Base-by-base conservation (phyloP, 2,329 filamentous ascomycete species). In the Incumbomyces delicatus region DNA sequence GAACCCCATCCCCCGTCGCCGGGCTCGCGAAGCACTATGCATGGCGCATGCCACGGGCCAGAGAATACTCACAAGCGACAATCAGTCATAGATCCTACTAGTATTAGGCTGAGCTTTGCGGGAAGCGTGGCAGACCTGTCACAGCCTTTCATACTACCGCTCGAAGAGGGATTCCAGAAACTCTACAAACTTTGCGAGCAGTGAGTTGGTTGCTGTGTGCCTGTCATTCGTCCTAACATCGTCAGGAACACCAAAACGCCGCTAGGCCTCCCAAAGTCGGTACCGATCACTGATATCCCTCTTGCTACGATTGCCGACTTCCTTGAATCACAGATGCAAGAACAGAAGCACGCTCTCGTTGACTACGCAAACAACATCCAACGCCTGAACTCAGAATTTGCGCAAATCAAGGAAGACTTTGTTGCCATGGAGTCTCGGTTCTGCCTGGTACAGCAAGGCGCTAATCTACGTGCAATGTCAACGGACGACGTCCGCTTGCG, bases 101-200 rank as follows among this genome's bases (percentile, higher is more conserved):
- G 31, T 5, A 20, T 44, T 18, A 18, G 41, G 22, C 32, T 44
- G 6, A 44, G 41, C 41, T 44, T 44, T 16, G 32, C 14, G 6
- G 41, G 41, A 17, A 44, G 41, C 27, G 14, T 44, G 3, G 14
- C 30, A 11, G 32, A 35, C 17, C 16, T 35, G 6, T 33, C 30
- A 2, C 3, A 13, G 12, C 41, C 41, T 18, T 18, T 44, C 3
- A 17, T 27, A 3, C 10, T 41, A 7, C 38, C 38, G 29, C 31
- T 44, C 6, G 41, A 44, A n/a, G 17, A 35, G 22, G 41, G 41
- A 8, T 29, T 44, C 17, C 41, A 44, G 31, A 44, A 44, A 14
- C 41, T 44, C 31, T 44, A 44, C 32, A 17, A 22, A 18, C 31
- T 44, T 16, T 44, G 35, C 31, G 30, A 44, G 27, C 30, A 44